Conservation (phyloP, 306 rosid genomes). For the Alnus glutinosa region DNA sequence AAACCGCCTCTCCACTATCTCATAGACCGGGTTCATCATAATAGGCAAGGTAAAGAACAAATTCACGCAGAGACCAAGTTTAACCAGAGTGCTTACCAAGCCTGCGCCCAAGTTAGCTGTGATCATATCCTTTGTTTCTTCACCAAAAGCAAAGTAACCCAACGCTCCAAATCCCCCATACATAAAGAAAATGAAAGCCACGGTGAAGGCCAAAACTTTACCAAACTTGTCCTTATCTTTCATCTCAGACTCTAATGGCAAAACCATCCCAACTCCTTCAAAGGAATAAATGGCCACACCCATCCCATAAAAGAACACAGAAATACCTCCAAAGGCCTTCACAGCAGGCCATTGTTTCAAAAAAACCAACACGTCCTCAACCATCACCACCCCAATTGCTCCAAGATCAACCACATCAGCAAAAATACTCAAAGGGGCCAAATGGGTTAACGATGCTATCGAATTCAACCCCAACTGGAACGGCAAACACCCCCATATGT, state of each 20-base stretch:
- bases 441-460: slow-evolving; percentile 42
- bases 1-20: slow-evolving; percentile 52
- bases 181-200: slow-evolving; percentile 42
- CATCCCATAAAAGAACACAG: slow-evolving; percentile 47
- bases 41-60: slow-evolving; percentile 59
- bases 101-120: slow-evolving; percentile 49
- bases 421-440: slow-evolving; percentile 57
- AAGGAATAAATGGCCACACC: slow-evolving; percentile 60
- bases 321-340: slow-evolving; percentile 41
- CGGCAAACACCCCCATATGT: slow-evolving; percentile 53
- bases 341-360: slow-evolving; percentile 23
- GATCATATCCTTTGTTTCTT: slow-evolving; percentile 52
- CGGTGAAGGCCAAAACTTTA: slow-evolving; percentile 33
- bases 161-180: slow-evolving; percentile 50
- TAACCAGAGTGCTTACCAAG: slow-evolving; percentile 40
- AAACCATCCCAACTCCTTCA: slow-evolving; percentile 56
- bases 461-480: slow-evolving; percentile 56
- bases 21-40: slow-evolving; percentile 69
- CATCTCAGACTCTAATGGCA: slow-evolving; percentile 57
- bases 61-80: slow-evolving; percentile 54
- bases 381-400: slow-evolving; percentile 52
- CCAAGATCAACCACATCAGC: slow-evolving; percentile 57
- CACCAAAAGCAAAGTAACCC: slow-evolving; percentile 61
- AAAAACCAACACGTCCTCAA: slow-evolving; percentile 33
- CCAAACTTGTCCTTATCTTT: slow-evolving; percentile 54